Evolutionary conservation across 1,139 yeast species (phyloP).

Genomic region (Geotrichum australiense): DNA sequence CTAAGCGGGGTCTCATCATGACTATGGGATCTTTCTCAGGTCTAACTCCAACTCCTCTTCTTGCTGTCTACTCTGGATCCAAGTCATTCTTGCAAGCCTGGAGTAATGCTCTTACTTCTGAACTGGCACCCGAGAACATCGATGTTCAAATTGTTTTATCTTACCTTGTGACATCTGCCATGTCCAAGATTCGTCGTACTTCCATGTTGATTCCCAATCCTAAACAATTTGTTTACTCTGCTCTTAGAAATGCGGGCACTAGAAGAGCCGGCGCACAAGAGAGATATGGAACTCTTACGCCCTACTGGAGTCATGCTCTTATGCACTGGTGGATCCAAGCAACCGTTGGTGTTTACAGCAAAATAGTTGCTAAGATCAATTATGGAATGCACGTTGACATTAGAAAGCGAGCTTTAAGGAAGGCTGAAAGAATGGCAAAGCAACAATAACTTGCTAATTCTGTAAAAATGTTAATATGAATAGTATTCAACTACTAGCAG

Average conservation of each 20-base stretch:
- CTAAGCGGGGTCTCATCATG: slow-evolving; percentile 56
- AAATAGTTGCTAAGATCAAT: slow-evolving; percentile 61
- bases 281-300: slow-evolving; percentile 78
- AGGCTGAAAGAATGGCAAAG: slow-evolving; percentile 43
- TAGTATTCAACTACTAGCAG: no score
- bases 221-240: slow-evolving; percentile 62
- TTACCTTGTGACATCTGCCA: slow-evolving; percentile 89
- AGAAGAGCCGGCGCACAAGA: slow-evolving; percentile 91
- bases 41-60: slow-evolving; percentile 79
- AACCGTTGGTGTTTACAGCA: slow-evolving; percentile 75
- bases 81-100: slow-evolving; percentile 91
- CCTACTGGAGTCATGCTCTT: slow-evolving; percentile 90
- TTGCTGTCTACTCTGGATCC: slow-evolving; percentile 94
- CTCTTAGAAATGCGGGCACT: slow-evolving; percentile 57
- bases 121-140: slow-evolving; percentile 55
- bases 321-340: slow-evolving; percentile 80
- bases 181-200: slow-evolving; percentile 85
- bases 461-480: slow-evolving; percentile 3
- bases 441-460: no score
- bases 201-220: slow-evolving; percentile 79
- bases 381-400: slow-evolving; percentile 71
- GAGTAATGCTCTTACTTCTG: slow-evolving; percentile 88
- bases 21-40: slow-evolving; percentile 99
- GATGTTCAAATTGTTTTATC: slow-evolving; percentile 85
- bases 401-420: slow-evolving; percentile 74